Evolutionary conservation across 768 basidiomycete species (phyloP).

Genomic region (Cystobasidium tubakii): DNA sequence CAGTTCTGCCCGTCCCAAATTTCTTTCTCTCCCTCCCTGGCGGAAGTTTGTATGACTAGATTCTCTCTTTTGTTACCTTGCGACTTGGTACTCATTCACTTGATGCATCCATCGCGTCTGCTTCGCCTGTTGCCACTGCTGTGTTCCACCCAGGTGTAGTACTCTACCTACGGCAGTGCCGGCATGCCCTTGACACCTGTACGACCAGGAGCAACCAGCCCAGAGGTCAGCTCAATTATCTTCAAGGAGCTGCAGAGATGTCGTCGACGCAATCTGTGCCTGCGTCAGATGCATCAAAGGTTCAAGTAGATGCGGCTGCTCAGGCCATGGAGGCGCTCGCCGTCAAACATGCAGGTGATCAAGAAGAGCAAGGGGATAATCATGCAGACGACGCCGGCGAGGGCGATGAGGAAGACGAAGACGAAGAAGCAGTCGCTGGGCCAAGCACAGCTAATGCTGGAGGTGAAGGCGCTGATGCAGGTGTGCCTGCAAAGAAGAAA

Average conservation of each 20-base stretch:
- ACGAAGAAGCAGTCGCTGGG: background rate
- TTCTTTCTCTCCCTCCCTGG: conserved; percentile 2
- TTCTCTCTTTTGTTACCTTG: background rate
- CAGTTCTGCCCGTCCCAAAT: background rate
- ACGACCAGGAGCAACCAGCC: too few relatives aligned
- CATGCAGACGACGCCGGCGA: conserved; percentile 11
- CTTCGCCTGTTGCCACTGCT: too few relatives aligned
- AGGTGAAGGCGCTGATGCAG: background rate
- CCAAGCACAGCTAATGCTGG: background rate
- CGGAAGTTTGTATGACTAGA: conserved; percentile 7
- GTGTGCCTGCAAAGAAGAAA: background rate
- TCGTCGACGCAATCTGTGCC: conserved; percentile 33
- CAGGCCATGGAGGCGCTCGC: background rate
- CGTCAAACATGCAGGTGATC: background rate
- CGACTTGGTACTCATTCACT: background rate
- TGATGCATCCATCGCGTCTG: conserved; percentile 1
- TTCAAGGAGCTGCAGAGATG: background rate
- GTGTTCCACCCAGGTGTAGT: too few relatives aligned
- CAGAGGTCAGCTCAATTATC: too few relatives aligned
- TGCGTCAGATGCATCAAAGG: conserved; percentile 4
- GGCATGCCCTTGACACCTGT: too few relatives aligned
- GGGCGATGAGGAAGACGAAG: conserved; percentile 8
- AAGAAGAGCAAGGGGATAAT: background rate
- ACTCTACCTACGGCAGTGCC: too few relatives aligned
- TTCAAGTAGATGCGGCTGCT: background rate